Base-by-base conservation (phyloP, 2,329 filamentous ascomycete genomes). In the Clarireedia sp. region DNA sequence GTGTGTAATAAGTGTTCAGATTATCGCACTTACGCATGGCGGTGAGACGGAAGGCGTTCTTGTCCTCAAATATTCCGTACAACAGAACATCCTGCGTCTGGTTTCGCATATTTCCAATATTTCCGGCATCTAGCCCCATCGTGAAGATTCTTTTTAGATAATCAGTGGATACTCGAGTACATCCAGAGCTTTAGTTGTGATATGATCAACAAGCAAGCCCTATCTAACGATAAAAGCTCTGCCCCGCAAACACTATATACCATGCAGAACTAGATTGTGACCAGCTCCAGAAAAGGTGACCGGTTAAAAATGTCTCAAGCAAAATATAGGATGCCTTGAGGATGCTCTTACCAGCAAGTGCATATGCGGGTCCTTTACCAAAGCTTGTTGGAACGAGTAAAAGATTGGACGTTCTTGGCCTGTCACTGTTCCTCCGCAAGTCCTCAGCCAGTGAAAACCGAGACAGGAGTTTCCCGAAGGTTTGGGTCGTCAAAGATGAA, bases 171-270 rank as follows among this genome's bases (percentile, higher is more conserved):
- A 19, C 44, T 21, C 16, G 19, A 17, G 38, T 54, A 40, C 41
- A 47, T 29, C 29, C 14, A 26, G 19, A 38, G 29, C 29, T 14
- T 2, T 33, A 12, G 29, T 33, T 33, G 9, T 33, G 29, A 10
- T 12, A 33, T 33, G 41, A 45, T 45, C 41, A 45, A 45, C 41
- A 45, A 17, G 38, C 38, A 41, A 41, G 38, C 17, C 38, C 38
- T 41, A 21, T 45, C 21, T 10, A 21, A 23, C 19, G 21, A 45
- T 45, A 45, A 45, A 45, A 6, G 16, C 41, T 19, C n/a, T 43
- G 52, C 52, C 46, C 52, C 52, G 37, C 52, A 54, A 54, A 52
- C 21, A 24, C 17, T 49, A 24, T 9, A 52, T 51, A 19, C 36
- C n/a, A 6, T 29, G 21, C 14, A 24, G 29, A 37, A 19, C 45